Percentiles rank a stretch among this genome's conserved stretches.
phyloP scores from a whole-genome alignment of 345 rosid genomes.

The Sisymbrium altissimum region DNA sequence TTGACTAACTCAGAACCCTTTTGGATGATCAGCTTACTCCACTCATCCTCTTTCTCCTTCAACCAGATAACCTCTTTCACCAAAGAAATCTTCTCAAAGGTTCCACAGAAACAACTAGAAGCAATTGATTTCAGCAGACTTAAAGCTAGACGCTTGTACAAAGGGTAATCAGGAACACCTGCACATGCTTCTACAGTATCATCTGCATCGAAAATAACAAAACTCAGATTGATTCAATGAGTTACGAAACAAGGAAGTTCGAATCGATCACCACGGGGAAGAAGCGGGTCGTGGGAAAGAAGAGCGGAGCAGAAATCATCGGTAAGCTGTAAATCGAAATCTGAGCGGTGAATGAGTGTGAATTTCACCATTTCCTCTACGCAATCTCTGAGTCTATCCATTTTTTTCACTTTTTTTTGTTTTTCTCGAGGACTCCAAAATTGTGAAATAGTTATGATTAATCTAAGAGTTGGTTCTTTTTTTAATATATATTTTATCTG shows the following conservation, averaged over 20 bases:
- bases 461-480: too few relatives aligned
- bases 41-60: conserved; percentile 40
- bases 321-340: conserved; percentile 37
- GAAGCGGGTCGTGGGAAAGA: conserved; percentile 24
- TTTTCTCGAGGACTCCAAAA: not conserved
- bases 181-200: conserved; percentile 29
- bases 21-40: conserved; percentile 38
- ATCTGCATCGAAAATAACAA: not conserved
- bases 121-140: conserved; percentile 40
- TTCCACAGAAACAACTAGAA: conserved; percentile 32
- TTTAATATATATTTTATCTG: too few relatives aligned
- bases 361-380: conserved; percentile 46
- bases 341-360: conserved; percentile 38
- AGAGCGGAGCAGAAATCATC: conserved; percentile 47
- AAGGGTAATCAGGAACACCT: conserved; percentile 52
- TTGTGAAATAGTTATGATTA: not conserved
- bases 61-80: conserved; percentile 22
- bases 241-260: too few relatives aligned
- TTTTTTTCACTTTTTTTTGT: not conserved
- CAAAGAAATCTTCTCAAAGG: conserved; percentile 24
- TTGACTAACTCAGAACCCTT: conserved; percentile 40
- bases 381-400: conserved; percentile 36
- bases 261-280: not conserved
- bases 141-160: conserved; percentile 47
- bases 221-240: too few relatives aligned